Conservation (phyloP, 2,329 filamentous ascomycete genomes). For the Fusarium sp. region DNA sequence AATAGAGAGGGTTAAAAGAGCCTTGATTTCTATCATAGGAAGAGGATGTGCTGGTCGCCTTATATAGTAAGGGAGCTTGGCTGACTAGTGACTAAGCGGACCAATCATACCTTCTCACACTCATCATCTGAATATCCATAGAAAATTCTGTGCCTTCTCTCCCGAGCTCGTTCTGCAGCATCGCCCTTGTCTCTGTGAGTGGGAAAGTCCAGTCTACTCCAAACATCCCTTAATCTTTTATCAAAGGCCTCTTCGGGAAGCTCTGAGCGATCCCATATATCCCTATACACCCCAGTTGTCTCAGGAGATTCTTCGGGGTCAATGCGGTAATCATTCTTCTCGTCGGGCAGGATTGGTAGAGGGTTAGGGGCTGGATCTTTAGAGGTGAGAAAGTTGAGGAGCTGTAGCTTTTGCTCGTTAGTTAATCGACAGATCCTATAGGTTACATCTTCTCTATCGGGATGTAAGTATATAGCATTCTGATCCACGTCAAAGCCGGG, state of each 20-base stretch:
- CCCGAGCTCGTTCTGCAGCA: background rate
- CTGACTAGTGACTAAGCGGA: no score
- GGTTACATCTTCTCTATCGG: background rate
- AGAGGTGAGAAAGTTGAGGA: background rate
- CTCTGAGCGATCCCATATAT: background rate
- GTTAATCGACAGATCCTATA: constrained; percentile 9
- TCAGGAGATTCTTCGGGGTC: background rate
- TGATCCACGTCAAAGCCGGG: background rate
- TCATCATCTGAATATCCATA: background rate
- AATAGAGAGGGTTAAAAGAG: no score
- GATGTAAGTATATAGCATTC: constrained; percentile 5
- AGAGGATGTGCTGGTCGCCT: no score
- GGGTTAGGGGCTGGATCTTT: background rate
- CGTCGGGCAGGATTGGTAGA: background rate
- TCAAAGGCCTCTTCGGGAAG: background rate
- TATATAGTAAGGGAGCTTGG: no score
- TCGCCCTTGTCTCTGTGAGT: background rate
- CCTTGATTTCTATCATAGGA: no score
- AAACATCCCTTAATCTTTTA: background rate
- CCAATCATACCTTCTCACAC: no score
- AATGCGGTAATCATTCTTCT: background rate
- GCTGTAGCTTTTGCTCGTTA: background rate
- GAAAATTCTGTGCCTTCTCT: background rate
- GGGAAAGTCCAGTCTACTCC: background rate
- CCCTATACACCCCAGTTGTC: background rate